Percentiles rank a stretch among this genome's conserved stretches.
phyloP scores from a whole-genome alignment of 2,329 filamentous ascomycete genomes.

The Arachnomyces sp. region DNA sequence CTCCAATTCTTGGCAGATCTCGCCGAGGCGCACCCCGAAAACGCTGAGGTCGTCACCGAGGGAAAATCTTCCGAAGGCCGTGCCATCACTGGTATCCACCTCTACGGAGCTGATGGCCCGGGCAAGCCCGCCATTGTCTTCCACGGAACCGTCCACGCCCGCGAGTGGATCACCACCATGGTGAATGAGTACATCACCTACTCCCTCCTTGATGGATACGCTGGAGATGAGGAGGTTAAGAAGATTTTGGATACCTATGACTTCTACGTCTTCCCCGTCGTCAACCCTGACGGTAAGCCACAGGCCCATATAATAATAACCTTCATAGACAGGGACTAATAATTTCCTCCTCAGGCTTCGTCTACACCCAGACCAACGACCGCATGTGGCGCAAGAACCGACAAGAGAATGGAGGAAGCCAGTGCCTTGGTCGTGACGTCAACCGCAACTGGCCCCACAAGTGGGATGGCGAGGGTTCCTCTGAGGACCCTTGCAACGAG shows the following conservation, averaged over 20 bases:
- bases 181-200: slow-evolving; percentile 47
- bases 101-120: slow-evolving; percentile 42
- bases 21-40: slow-evolving; percentile 35
- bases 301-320: background rate
- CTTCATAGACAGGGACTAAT: background rate
- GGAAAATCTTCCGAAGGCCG: slow-evolving; percentile 43
- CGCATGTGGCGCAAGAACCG: slow-evolving; percentile 58
- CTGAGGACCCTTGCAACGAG: slow-evolving; percentile 44
- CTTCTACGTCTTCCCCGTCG: slow-evolving; percentile 56
- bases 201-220: slow-evolving; percentile 42
- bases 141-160: slow-evolving; percentile 52
- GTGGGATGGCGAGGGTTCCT: slow-evolving; percentile 44
- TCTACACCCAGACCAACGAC: slow-evolving; percentile 49
- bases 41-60: slow-evolving; percentile 43
- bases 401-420: slow-evolving; percentile 31
- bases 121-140: slow-evolving; percentile 45
- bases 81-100: slow-evolving; percentile 41
- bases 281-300: slow-evolving; percentile 50
- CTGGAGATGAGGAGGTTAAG: slow-evolving; percentile 28
- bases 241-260: slow-evolving; percentile 54
- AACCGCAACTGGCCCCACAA: slow-evolving; percentile 51
- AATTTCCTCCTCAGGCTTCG: slow-evolving; percentile 40
- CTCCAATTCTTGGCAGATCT: slow-evolving; percentile 42
- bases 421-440: slow-evolving; percentile 45
- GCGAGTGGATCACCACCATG: slow-evolving; percentile 53